A percentile compares a stretch with the other conserved stretches of the same genome.
These are phyloP conservation scores for Serendipita sp. DNA, from an alignment of 768 basidiomycete genomes.

Conservation along the genomic window DNA sequence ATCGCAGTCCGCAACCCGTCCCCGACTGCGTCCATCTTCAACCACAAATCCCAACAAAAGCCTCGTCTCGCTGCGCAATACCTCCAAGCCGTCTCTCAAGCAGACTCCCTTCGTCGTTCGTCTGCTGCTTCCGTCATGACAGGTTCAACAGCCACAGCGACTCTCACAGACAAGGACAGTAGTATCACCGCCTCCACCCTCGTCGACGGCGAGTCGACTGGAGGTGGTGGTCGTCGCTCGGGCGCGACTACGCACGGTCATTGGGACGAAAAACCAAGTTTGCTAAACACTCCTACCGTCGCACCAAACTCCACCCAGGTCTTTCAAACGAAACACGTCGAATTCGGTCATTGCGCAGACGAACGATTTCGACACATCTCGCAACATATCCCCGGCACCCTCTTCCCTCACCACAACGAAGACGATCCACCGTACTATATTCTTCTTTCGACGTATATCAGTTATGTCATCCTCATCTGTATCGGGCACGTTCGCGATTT, in stretches of 20 bases:
- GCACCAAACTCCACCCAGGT: conserved; percentile 71
- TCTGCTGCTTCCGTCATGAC: conserved; percentile 42
- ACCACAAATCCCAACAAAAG: conserved; percentile 28
- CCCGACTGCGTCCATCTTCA: conserved; percentile 41
- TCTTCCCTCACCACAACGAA: conserved; percentile 40
- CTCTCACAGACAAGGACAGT: neutral
- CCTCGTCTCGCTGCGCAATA: conserved; percentile 37
- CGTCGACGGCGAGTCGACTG: neutral
- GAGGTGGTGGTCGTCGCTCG: neutral
- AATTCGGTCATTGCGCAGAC: conserved; percentile 84
- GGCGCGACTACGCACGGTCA: neutral
- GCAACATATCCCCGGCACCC: conserved; percentile 33
- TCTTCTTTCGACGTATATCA: conserved; percentile 79
- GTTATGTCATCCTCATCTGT: conserved; percentile 82
- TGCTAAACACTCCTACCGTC: conserved; percentile 35
- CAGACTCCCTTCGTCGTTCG: conserved; percentile 59
- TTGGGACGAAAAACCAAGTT: conserved; percentile 3
- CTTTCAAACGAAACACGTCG: conserved; percentile 66
- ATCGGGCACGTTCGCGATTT: conserved; percentile 93
- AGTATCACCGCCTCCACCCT: neutral
- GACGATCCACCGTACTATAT: conserved; percentile 89
- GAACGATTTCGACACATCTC: conserved; percentile 56
- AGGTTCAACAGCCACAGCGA: conserved; percentile 19
- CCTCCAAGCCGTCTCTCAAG: conserved; percentile 42
- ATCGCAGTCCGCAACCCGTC: conserved; percentile 44